Conservation (phyloP, 1,284 basidiomycete genomes). For the Cutaneotrichosporon cavernicola region DNA sequence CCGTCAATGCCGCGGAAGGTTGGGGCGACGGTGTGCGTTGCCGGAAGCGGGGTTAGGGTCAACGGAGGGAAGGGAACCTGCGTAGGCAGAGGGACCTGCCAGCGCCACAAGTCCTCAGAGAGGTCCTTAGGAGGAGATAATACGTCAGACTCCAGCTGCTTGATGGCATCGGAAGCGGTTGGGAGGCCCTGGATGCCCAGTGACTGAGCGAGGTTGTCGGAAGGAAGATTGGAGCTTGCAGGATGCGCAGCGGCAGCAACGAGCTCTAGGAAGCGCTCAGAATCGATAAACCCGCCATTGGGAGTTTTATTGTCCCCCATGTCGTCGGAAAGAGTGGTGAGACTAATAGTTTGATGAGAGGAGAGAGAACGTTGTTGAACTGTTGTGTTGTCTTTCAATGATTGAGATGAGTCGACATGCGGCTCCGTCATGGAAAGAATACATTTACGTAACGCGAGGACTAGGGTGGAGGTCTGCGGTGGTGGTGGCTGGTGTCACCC, state of each 20-base stretch:
- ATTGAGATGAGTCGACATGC: not conserved
- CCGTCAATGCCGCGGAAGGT: slow-evolving; percentile 75
- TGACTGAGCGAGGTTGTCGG: slow-evolving; percentile 35
- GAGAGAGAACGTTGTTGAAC: not conserved
- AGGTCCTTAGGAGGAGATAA: slow-evolving; percentile 44
- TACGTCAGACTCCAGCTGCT: slow-evolving; percentile 38
- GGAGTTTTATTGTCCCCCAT: not conserved
- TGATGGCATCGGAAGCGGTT: slow-evolving; percentile 29
- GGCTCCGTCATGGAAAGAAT: too few relatives aligned
- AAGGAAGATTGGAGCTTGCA: slow-evolving; percentile 22
- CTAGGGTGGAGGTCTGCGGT: too few relatives aligned
- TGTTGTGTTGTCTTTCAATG: not conserved
- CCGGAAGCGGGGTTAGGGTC: slow-evolving; percentile 64
- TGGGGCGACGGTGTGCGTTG: slow-evolving; percentile 75
- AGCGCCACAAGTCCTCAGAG: slow-evolving; percentile 39
- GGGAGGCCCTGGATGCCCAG: slow-evolving; percentile 39
- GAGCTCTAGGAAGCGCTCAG: slow-evolving; percentile 28
- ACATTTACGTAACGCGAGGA: too few relatives aligned
- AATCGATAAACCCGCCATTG: not conserved
- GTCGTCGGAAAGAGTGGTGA: not conserved
- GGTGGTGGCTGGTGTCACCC: too few relatives aligned
- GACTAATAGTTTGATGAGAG: not conserved
- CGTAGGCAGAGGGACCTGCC: slow-evolving; percentile 47
- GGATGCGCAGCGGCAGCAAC: slow-evolving; percentile 32
- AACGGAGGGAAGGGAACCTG: slow-evolving; percentile 57